phyloP scores from a whole-genome alignment of 1,139 yeast genomes.

The Pichia sp. region DNA sequence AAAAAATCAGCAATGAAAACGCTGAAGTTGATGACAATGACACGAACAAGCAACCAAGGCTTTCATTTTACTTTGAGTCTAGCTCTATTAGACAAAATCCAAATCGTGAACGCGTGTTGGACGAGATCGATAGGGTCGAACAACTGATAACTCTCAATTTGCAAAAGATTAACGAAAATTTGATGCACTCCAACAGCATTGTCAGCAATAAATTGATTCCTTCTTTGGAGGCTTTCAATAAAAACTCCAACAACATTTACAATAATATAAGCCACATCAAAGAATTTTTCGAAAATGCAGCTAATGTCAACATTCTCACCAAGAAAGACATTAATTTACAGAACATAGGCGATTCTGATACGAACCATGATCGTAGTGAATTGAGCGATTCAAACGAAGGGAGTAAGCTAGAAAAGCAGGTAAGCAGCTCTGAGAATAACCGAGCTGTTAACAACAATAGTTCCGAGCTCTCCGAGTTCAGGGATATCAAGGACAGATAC shows the following conservation, averaged over 20 bases:
- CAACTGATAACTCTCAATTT: conserved; percentile 75
- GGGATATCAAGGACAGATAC: conserved; percentile 17
- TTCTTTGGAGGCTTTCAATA: conserved; percentile 53
- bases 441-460: background rate
- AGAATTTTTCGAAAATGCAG: conserved; percentile 69
- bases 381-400: background rate
- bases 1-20: background rate
- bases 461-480: conserved; percentile 13
- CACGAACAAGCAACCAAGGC: conserved; percentile 25
- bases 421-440: background rate
- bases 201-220: conserved; percentile 63
- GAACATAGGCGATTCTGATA: background rate
- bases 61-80: conserved; percentile 31
- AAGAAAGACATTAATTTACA: conserved; percentile 18
- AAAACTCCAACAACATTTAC: conserved; percentile 55
- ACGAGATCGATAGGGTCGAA: conserved; percentile 68
- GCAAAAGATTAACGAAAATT: conserved; percentile 74
- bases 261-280: conserved; percentile 67
- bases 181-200: conserved; percentile 59
- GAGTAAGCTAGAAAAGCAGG: background rate
- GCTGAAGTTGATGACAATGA: conserved; percentile 11
- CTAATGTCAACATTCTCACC: conserved; percentile 44
- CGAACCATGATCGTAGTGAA: conserved; percentile 1
- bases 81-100: conserved; percentile 26
- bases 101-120: conserved; percentile 22